Percentiles rank a stretch among this genome's conserved stretches.
phyloP scores from a whole-genome alignment of 2,329 filamentous ascomycete species.

The Dactylellina leptospora region DNA sequence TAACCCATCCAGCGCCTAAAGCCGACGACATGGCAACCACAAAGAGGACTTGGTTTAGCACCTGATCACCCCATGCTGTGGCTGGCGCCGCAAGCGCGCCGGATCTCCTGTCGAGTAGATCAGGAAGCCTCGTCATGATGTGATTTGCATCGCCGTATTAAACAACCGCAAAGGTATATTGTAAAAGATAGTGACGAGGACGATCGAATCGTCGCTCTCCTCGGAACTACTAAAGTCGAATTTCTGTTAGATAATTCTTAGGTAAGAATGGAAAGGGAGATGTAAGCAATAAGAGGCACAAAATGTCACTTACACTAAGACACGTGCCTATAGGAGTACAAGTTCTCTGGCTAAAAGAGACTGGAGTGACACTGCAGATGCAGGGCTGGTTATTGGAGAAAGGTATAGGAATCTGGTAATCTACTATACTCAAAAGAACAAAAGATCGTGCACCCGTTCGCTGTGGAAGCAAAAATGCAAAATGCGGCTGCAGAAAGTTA shows the following conservation, averaged over 20 bases:
- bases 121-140: slow-evolving; percentile 14
- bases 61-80: slow-evolving; percentile 34
- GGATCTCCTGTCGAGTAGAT: slow-evolving; percentile 37
- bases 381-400: neutral
- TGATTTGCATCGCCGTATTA: slow-evolving; percentile 22
- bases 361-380: neutral
- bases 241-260: slow-evolving; percentile 23
- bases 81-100: slow-evolving; percentile 51
- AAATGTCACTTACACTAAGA: neutral
- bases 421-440: neutral
- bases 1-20: slow-evolving; percentile 61
- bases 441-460: neutral
- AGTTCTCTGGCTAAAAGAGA: neutral
- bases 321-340: neutral
- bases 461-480: neutral
- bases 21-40: slow-evolving; percentile 59
- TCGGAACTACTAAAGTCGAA: neutral
- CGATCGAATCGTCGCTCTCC: neutral
- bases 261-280: neutral
- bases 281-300: neutral
- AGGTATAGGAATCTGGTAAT: neutral
- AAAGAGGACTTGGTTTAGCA: slow-evolving; percentile 59
- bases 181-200: no score
- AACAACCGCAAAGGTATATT: neutral
- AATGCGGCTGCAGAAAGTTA: neutral